Conservation (phyloP, 2,329 filamentous ascomycete genomes). For the Trichoderma hamatum region DNA sequence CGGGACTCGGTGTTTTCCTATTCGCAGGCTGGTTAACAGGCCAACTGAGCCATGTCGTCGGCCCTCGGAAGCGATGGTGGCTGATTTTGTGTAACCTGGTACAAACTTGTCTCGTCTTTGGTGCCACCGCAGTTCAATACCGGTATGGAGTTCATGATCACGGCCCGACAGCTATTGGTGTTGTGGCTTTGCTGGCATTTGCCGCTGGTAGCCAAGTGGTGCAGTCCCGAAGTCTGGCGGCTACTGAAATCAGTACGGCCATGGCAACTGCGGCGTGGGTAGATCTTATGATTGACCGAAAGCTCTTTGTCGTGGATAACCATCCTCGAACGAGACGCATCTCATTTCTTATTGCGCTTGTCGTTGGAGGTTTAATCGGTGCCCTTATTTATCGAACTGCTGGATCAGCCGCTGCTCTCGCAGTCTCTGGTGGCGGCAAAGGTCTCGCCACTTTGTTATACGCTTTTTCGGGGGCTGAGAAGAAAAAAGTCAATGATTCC, state of each 20-base stretch:
- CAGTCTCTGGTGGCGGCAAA: conserved; percentile 35
- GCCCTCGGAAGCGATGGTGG: conserved; percentile 55
- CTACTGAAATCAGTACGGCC: conserved; percentile 65
- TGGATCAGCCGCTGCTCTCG: conserved; percentile 33
- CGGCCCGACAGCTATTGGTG: conserved; percentile 46
- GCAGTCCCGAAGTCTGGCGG: conserved; percentile 55
- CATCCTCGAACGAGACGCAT: conserved; percentile 53
- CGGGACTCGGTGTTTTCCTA: conserved; percentile 59
- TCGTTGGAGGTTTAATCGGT: conserved; percentile 54
- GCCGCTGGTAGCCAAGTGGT: conserved; percentile 63
- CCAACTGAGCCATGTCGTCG: conserved; percentile 58
- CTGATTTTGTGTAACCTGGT: conserved; percentile 56
- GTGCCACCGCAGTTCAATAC: conserved; percentile 54
- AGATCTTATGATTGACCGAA: conserved; percentile 59
- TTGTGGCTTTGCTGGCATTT: conserved; percentile 56
- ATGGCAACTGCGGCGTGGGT: conserved; percentile 68
- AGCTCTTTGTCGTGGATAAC: conserved; percentile 52
- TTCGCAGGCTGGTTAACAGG: conserved; percentile 58
- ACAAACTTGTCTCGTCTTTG: conserved; percentile 59
- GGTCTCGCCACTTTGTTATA: conserved; percentile 32
- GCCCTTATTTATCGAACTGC: conserved; percentile 48
- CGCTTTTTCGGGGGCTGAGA: conserved; percentile 30
- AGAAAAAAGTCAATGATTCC: conserved; percentile 22
- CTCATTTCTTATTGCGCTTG: conserved; percentile 52
- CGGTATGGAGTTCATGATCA: conserved; percentile 41